Percentiles rank a stretch among this genome's conserved stretches.
These are phyloP conservation scores for Amanita pseudoporphyria DNA, from an alignment of 768 basidiomycete genomes.

Conservation along the genomic window DNA sequence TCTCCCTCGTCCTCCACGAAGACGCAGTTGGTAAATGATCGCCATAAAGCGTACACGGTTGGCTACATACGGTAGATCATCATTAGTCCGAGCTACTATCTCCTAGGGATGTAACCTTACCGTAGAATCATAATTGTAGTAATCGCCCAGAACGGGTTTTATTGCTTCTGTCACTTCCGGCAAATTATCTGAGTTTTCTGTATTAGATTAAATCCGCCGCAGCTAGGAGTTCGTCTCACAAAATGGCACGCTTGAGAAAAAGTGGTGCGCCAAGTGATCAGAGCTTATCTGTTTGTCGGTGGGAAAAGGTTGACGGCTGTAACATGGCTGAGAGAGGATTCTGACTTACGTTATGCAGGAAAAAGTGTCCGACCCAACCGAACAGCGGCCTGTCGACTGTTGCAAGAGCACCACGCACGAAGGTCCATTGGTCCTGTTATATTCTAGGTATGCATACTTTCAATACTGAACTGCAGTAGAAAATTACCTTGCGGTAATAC, in stretches of 20 bases:
- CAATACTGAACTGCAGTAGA: neutral
- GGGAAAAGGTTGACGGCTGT: neutral
- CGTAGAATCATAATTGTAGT: constrained; percentile 52
- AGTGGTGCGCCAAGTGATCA: constrained; percentile 51
- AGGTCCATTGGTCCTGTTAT: constrained; percentile 42
- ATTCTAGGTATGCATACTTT: neutral
- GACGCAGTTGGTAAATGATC: constrained; percentile 48
- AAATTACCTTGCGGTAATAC: constrained; percentile 39
- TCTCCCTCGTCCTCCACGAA: constrained; percentile 50
- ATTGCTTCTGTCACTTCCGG: constrained; percentile 36
- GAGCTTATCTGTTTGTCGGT: constrained; percentile 27
- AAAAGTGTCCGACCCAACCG: constrained; percentile 48
- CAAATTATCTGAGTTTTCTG: constrained; percentile 32
- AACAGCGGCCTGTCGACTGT: constrained; percentile 53
- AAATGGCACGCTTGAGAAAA: constrained; percentile 50
- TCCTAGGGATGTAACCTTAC: constrained; percentile 19
- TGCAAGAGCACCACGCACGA: constrained; percentile 47
- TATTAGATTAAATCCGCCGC: neutral
- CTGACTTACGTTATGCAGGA: constrained; percentile 40
- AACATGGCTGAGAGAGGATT: neutral
- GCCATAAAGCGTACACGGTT: constrained; percentile 38
- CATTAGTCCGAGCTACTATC: neutral
- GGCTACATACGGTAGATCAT: constrained; percentile 16
- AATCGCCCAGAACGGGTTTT: constrained; percentile 38
- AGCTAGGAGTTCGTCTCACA: constrained; percentile 28